A percentile compares a stretch with the other conserved stretches of the same genome.
Evolutionary conservation across 176 grass and related monocot species (phyloP).

Genomic region (Tillandsia leiboldiana): DNA sequence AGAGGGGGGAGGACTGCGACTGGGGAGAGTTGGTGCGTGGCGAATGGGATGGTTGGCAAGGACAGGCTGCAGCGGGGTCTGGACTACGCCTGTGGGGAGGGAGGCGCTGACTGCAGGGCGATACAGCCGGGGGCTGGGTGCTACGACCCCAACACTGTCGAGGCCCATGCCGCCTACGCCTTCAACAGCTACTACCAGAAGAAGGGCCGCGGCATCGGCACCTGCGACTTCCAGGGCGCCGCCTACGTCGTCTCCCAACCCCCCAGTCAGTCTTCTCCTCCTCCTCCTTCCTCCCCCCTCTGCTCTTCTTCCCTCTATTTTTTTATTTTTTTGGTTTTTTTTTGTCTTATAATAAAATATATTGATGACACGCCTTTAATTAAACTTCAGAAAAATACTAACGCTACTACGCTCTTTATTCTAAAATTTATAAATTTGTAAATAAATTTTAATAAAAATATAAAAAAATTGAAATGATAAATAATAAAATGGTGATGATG

Average conservation of each 20-base stretch:
- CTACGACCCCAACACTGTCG: slow-evolving; percentile 81
- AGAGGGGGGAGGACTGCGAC: background rate
- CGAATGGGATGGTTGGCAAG: slow-evolving; percentile 44
- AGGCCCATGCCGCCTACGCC: slow-evolving; percentile 57
- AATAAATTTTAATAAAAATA: too few species aligned
- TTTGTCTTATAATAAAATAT: too few species aligned
- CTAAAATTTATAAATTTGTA: too few species aligned
- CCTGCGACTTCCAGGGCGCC: slow-evolving; percentile 78
- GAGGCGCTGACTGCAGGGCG: slow-evolving; percentile 62
- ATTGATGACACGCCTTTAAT: too few species aligned
- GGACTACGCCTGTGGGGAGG: slow-evolving; percentile 76
- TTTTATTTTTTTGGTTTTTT: too few species aligned
- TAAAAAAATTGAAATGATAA: too few species aligned
- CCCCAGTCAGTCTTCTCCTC: slow-evolving; percentile 32
- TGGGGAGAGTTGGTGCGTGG: slow-evolving; percentile 74
- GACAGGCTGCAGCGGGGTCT: slow-evolving; percentile 48
- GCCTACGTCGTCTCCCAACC: slow-evolving; percentile 54
- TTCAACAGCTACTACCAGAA: slow-evolving; percentile 85
- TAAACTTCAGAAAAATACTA: too few species aligned
- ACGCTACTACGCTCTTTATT: too few species aligned
- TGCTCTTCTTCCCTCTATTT: background rate
- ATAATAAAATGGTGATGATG: too few species aligned
- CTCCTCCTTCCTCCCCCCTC: background rate
- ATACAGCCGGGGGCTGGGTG: slow-evolving; percentile 78
- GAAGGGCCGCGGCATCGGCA: slow-evolving; percentile 41